These are phyloP conservation scores for Plasmodium reichenowi DNA, from an alignment of 169 alveolate genomes.

Conservation along the genomic window DNA sequence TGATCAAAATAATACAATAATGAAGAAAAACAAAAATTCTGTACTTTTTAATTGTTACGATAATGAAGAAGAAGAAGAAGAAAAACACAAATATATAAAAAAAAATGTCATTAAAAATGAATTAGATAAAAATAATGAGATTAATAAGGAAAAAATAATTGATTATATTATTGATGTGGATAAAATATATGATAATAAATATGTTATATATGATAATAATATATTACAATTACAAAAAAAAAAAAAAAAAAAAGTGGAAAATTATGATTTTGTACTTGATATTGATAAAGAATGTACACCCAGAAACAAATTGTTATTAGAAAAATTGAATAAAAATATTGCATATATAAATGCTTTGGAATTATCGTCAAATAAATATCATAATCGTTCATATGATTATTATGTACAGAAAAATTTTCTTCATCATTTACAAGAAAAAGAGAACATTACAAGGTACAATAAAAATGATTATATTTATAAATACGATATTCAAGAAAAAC, in stretches of 20 bases:
- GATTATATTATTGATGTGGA: constrained; percentile 44
- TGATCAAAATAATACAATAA: no score
- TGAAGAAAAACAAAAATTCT: no score
- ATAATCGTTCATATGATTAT: background rate
- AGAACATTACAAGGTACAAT: background rate
- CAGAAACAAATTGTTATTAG: background rate
- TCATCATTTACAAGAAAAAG: background rate
- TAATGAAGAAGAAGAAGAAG: background rate
- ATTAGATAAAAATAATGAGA: constrained; percentile 21
- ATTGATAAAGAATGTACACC: background rate
- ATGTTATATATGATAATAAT: constrained; percentile 10
- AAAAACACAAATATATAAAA: constrained; percentile 8
- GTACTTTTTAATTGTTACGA: background rate
- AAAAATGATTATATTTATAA: background rate
- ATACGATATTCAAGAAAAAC: background rate
- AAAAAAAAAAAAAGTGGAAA: background rate
- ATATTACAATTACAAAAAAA: background rate
- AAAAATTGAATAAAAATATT: background rate
- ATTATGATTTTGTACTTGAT: background rate
- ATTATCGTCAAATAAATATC: background rate
- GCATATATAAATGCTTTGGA: background rate
- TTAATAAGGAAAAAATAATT: constrained; percentile 11
- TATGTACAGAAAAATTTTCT: background rate
- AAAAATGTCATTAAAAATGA: constrained; percentile 4
- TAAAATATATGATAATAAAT: constrained; percentile 35